A percentile compares a stretch with the other conserved stretches of the same genome.
Conservation (phyloP, 371 early-diverging fungal genomes). For the Funneliformis caledonium region DNA sequence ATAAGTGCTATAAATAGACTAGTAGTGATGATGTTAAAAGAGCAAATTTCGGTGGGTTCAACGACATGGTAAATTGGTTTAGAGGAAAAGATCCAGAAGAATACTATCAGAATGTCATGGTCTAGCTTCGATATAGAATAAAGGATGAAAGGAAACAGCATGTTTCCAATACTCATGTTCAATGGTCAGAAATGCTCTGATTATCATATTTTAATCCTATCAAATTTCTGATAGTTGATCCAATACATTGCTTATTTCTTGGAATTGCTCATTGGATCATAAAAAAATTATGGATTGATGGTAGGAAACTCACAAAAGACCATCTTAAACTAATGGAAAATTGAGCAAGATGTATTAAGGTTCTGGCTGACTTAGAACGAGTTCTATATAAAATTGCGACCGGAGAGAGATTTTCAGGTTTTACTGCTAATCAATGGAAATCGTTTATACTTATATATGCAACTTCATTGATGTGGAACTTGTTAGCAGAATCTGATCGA, state of each 20-base stretch:
- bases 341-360: background rate
- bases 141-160: background rate
- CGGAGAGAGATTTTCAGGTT: background rate
- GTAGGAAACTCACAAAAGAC: background rate
- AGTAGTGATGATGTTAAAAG: background rate
- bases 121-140: background rate
- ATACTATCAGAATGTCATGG: background rate
- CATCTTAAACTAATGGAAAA: conserved; percentile 1
- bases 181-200: no score
- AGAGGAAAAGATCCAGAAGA: background rate
- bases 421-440: no score
- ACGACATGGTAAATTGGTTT: background rate
- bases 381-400: background rate
- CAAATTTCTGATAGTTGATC: background rate
- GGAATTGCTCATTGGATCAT: background rate
- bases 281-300: background rate
- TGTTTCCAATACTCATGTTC: no score
- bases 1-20: background rate
- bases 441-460: no score
- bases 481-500: no score
- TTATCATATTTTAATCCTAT: background rate
- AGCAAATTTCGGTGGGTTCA: background rate
- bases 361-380: background rate
- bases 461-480: no score
- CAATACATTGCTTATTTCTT: background rate